Conservation (phyloP, 2,329 filamentous ascomycete genomes). For the Lachnellula arida region DNA sequence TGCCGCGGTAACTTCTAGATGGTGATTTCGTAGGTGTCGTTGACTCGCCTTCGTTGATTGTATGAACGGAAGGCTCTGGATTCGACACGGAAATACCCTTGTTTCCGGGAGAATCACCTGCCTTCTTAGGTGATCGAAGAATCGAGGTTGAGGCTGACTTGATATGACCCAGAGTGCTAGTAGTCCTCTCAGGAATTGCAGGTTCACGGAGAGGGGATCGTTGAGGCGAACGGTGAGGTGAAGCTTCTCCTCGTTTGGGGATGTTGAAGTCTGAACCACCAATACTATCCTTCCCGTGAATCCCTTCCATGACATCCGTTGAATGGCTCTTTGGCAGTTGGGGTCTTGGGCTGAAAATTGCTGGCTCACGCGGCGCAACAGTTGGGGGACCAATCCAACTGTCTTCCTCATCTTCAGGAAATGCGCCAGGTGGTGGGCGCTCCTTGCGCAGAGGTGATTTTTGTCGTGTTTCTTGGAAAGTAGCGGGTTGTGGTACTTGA, state of each 20-base stretch:
- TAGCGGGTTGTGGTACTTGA: conserved; percentile 14
- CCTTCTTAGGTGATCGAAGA: conserved; percentile 46
- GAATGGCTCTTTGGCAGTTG: conserved; percentile 56
- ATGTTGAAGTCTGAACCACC: conserved; percentile 44
- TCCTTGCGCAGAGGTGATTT: conserved; percentile 15
- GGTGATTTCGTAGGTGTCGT: conserved; percentile 46
- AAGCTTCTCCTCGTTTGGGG: conserved; percentile 38
- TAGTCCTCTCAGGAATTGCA: conserved; percentile 25
- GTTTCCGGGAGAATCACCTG: conserved; percentile 36
- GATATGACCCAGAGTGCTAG: conserved; percentile 42
- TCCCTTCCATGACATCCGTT: conserved; percentile 56
- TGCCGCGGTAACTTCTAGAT: conserved; percentile 58
- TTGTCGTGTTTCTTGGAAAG: conserved; percentile 11
- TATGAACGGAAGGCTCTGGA: conserved; percentile 50
- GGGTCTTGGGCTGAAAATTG: conserved; percentile 44
- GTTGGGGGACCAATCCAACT: conserved; percentile 58
- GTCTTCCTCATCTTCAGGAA: conserved; percentile 53
- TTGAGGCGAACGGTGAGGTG: conserved; percentile 25
- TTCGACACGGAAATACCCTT: conserved; percentile 61
- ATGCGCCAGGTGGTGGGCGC: conserved; percentile 48
- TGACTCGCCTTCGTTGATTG: conserved; percentile 26
- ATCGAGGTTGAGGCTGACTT: conserved; percentile 62
- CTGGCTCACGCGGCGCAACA: conserved; percentile 25
- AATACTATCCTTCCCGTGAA: conserved; percentile 45
- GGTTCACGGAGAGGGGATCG: conserved; percentile 28